Conservation (phyloP, 805 yeast genomes). For the Sungouiella blattae region DNA sequence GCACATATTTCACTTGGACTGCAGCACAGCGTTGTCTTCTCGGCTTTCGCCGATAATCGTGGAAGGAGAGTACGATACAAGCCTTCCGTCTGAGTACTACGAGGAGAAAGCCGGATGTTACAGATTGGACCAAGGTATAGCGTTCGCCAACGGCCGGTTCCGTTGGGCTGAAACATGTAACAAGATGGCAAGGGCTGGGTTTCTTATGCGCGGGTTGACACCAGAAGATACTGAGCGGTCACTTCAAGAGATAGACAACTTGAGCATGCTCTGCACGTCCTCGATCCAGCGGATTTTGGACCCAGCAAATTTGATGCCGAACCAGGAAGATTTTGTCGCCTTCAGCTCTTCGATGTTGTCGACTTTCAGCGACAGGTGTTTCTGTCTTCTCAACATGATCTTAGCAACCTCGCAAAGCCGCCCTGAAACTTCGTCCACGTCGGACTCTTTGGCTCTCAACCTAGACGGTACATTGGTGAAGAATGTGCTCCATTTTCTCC, state of each 20-base stretch:
- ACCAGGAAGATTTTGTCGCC: slow-evolving; percentile 5
- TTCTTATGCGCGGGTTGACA: slow-evolving; percentile 1
- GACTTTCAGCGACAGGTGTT: slow-evolving; percentile 9
- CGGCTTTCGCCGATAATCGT: slow-evolving; percentile 9
- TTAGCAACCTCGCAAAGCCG: background rate
- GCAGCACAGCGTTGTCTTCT: slow-evolving; percentile 10
- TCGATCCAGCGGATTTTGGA: slow-evolving; percentile 4
- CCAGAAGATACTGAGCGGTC: background rate
- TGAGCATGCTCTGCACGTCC: slow-evolving; percentile 5
- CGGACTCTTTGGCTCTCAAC: background rate
- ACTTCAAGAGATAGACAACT: background rate
- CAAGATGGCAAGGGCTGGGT: slow-evolving; percentile 2
- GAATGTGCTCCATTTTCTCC: background rate
- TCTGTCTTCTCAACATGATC: slow-evolving; percentile 2
- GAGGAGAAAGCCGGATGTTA: slow-evolving; percentile 2
- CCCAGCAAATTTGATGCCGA: background rate
- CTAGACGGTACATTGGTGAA: background rate
- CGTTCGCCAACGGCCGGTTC: slow-evolving; percentile 10
- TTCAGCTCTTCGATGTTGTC: slow-evolving; percentile 10
- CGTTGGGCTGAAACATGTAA: slow-evolving; percentile 12
- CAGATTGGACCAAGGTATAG: slow-evolving; percentile 7
- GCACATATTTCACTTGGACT: slow-evolving; percentile 11
- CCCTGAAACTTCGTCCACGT: background rate
- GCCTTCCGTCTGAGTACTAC: slow-evolving; percentile 9
- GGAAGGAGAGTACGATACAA: slow-evolving; percentile 10